Evolutionary conservation across 768 basidiomycete species (phyloP), one percentile per base, ranked within the genome.

Genomic region (Lentinus tigrinus): DNA sequence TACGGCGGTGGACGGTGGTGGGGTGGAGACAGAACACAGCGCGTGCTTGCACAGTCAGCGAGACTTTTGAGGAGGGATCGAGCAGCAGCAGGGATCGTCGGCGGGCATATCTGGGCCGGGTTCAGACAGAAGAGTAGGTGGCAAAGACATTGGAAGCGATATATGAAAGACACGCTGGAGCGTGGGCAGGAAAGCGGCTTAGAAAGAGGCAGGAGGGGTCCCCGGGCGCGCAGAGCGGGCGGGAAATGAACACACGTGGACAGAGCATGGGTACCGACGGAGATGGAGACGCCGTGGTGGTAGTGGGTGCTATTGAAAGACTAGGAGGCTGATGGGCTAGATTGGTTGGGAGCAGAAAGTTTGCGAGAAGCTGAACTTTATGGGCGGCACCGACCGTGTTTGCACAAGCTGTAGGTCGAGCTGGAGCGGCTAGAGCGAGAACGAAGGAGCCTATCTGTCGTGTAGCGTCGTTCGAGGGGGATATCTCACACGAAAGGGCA

Each of bases 161-260:
- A 40, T 53, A 70, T 70, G 67, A 70, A 70, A 64, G 40, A 17
- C 69, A 66, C 67, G 69, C 60, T 68, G 67, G 63, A 64, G 56
- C 57, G 63, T 60, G 58, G 57, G 48, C 58, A 61, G 47, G 13
- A 23, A 27, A 26, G 17, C 27, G 14, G 24, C 4, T 10, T 3
- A 47, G 17, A 60, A 63, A 56, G 60, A 56, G 62, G 64, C 40
- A 65, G 42, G 54, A 52, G 47, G 2, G 60, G 47, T 36, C 61
- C 59, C 34, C 42, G 46, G 38, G 53, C 46, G 56, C 44, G 43
- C 47, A 47, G 37, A 43, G 40, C 47, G 40, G 47, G 57, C 24
- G 39, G 24, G 43, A 49, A 63, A 59, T 59, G 54, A 57, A 57
- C 19, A 50, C 66, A 67, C 66, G 66, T 67, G 66, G 57, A 50